Evolutionary conservation across 176 grass and related monocot genomes (phyloP).

Genomic region (Musa beccarii): DNA sequence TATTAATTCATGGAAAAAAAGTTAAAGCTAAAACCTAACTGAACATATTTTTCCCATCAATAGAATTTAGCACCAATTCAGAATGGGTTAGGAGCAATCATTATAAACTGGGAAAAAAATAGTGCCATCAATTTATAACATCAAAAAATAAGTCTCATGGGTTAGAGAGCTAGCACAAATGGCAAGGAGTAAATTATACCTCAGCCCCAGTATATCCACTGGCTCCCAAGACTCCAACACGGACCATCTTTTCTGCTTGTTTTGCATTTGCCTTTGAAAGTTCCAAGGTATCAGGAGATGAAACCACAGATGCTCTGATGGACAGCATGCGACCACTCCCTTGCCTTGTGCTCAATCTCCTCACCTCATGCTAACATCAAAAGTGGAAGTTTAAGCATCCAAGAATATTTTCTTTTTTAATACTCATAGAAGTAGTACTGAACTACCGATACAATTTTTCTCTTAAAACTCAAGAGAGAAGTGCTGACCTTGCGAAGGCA

Average conservation of each 20-base stretch:
- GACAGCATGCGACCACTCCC: background rate
- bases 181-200: slow-evolving; percentile 25
- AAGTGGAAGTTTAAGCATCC: background rate
- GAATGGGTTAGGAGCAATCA: no score
- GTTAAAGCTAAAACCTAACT: no score
- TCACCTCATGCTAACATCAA: background rate
- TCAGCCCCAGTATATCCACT: slow-evolving; percentile 96
- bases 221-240: slow-evolving; percentile 71
- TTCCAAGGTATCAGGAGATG: slow-evolving; percentile 35
- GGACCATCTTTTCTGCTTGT: slow-evolving; percentile 46
- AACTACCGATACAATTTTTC: background rate
- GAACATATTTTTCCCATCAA: no score
- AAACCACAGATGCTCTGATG: slow-evolving; percentile 39
- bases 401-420: background rate
- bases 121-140: no score
- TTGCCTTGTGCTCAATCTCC: background rate
- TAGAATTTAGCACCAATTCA: no score
- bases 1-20: no score
- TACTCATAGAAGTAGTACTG: background rate
- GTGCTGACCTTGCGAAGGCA: slow-evolving; percentile 27
- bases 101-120: no score
- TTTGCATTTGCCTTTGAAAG: slow-evolving; percentile 22
- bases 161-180: background rate
- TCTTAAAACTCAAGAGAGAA: background rate
- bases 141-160: background rate